Evolutionary conservation across 371 early-diverging fungal species (phyloP).

Genomic region (Encephalitozoon intestinalis): DNA sequence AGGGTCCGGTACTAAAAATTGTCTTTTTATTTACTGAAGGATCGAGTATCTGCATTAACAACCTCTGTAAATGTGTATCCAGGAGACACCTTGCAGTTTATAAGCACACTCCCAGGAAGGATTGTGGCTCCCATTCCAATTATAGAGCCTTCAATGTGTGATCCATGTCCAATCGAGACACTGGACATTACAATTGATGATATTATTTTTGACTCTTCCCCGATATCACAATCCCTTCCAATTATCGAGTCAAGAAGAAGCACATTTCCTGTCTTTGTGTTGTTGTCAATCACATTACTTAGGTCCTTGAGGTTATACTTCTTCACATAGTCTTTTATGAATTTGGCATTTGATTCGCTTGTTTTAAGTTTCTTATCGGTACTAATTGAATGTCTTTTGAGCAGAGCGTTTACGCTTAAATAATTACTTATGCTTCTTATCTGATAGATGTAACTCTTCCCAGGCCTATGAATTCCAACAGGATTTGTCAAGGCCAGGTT

Average conservation of each 20-base stretch:
- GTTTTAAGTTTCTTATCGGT: neutral
- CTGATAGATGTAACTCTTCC: conserved; percentile 10
- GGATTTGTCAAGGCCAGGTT: neutral
- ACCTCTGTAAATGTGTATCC: conserved; percentile 3
- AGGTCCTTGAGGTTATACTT: conserved; percentile 25
- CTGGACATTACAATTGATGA: conserved; percentile 27
- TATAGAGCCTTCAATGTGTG: conserved; percentile 11
- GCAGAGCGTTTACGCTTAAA: neutral
- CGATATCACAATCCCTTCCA: conserved; percentile 20
- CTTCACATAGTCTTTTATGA: conserved; percentile 11
- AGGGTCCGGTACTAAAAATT: neutral
- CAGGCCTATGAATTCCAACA: conserved; percentile 9
- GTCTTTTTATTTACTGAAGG: neutral
- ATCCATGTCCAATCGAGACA: conserved; percentile 19
- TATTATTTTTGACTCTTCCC: neutral
- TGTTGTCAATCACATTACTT: conserved; percentile 11
- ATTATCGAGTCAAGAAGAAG: conserved; percentile 20
- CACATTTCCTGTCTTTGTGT: neutral
- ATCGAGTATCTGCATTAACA: neutral
- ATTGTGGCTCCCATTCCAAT: conserved; percentile 31
- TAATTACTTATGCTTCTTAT: conserved; percentile 13
- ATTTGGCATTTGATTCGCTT: conserved; percentile 5
- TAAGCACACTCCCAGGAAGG: neutral
- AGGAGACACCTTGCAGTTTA: conserved; percentile 30
- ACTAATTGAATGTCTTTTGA: neutral